A percentile compares a stretch with the other conserved stretches of the same genome.
Evolutionary conservation across 2,329 filamentous ascomycete species (phyloP).

Genomic region (Exophiala sp.): DNA sequence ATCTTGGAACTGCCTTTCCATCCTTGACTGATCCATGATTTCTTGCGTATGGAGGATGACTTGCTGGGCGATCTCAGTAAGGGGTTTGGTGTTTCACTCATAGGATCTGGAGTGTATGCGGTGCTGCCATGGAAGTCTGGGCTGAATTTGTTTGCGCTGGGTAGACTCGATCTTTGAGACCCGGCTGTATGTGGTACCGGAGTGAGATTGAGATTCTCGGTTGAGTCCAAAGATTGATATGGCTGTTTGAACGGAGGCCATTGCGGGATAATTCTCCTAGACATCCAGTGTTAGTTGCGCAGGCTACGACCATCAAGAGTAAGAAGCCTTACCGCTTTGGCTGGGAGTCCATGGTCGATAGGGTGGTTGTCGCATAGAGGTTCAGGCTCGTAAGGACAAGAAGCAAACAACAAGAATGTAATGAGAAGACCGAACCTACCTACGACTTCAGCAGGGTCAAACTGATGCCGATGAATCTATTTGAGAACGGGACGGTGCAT

Average conservation of each 20-base stretch:
- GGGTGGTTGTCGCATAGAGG: conserved; percentile 3
- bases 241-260: conserved; percentile 25
- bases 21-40: conserved; percentile 19
- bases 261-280: conserved; percentile 20
- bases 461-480: not conserved
- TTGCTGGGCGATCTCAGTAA: conserved; percentile 12
- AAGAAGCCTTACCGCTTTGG: conserved; percentile 16
- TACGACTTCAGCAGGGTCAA: not conserved
- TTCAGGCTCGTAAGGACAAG: not conserved
- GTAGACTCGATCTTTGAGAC: conserved; percentile 15
- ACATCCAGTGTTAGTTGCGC: not conserved
- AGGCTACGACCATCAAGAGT: not conserved
- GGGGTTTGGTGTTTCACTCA: conserved; percentile 14
- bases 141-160: conserved; percentile 20
- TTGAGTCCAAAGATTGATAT: conserved; percentile 23
- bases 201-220: conserved; percentile 22
- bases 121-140: conserved; percentile 20
- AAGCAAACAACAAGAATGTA: not conserved
- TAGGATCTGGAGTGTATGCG: conserved; percentile 21
- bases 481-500: not conserved
- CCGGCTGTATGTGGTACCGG: conserved; percentile 17
- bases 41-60: conserved; percentile 3
- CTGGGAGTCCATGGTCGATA: conserved; percentile 13
- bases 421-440: not conserved
- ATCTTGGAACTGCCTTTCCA: conserved; percentile 25